These are phyloP conservation scores for Solanum okadae DNA, from an alignment of 257 asterid genomes.

Conservation along the genomic window DNA sequence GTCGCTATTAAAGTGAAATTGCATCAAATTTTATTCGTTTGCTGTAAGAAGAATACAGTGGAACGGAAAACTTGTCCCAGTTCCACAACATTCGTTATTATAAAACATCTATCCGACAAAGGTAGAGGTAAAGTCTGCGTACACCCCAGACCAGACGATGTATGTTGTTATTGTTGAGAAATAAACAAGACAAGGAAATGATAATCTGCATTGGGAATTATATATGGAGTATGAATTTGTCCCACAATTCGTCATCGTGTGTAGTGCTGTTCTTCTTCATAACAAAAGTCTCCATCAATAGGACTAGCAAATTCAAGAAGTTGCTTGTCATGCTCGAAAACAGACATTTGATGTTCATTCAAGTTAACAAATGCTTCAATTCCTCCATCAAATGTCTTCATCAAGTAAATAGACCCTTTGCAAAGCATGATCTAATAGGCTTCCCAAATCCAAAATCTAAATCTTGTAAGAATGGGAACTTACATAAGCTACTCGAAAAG, in stretches of 20 bases:
- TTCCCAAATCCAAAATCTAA: slow-evolving; percentile 4
- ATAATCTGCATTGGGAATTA: too few relatives aligned
- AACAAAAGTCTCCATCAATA: too few relatives aligned
- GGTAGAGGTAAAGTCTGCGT: too few relatives aligned
- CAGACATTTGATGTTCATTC: not conserved
- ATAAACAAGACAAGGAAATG: not conserved
- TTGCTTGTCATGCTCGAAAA: not conserved
- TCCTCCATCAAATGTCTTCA: not conserved
- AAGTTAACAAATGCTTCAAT: not conserved
- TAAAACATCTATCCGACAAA: too few relatives aligned
- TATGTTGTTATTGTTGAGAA: not conserved
- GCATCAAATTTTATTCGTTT: too few relatives aligned
- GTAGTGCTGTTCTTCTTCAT: not conserved
- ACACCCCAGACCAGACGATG: not conserved
- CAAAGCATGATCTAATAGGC: not conserved
- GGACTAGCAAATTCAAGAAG: not conserved
- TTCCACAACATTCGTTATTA: too few relatives aligned
- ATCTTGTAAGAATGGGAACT: not conserved
- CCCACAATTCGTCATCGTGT: too few relatives aligned
- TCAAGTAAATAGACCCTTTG: not conserved
- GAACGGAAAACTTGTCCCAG: too few relatives aligned
- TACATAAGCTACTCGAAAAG: not conserved
- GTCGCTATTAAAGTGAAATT: too few relatives aligned
- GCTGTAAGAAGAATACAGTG: too few relatives aligned
- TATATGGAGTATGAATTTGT: too few relatives aligned